Base-by-base conservation (phyloP, 768 basidiomycete species). In the Butyriboletus loyo region DNA sequence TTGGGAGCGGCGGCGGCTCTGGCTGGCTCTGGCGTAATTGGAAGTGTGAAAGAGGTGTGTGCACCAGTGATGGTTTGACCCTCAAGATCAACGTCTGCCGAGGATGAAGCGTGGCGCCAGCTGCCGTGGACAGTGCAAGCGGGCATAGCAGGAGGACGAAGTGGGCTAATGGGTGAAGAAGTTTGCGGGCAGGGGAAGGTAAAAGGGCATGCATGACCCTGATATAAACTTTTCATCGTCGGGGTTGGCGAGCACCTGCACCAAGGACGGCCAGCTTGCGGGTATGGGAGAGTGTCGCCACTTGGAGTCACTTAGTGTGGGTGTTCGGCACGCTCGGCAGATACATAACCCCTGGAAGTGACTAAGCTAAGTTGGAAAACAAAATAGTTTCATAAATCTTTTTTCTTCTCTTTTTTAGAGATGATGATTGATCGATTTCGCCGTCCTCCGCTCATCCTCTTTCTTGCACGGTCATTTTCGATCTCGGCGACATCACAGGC, bases 351-450 rank as follows among this genome's bases (percentile, higher is more conserved):
- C 31, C 43, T 36, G 22, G 13, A 24, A 40, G 9, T 5, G 15
- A 40, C 11, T 30, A 31, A 44, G 28, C 21, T 7, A 46, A 46
- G 32, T 36, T 13, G 0, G n/a, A 14, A 45, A 46, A 46, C 21
- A 32, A 21, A 50, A 42, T 32, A 44, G 38, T 42, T n/a, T 32
- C 10, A 24, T 22, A 37, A 13, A 14, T 32, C 25, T 10, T 43
- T 41, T 30, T 34, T 1, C 15, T 32, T 31, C 28, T 56, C 51
- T 59, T 61, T 57, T 46, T 50, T 19, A 13, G 44, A 44, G 43
- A 69, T 72, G n/a, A n/a, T n/a, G 69, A 55, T 67, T 58, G 71
- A 71, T 71, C 64, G 65, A 68, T 67, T 57, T 53, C 52, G 53
- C 40, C 56, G 46, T 39, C 50, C 69, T 35, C 46, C 53, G 15